Evolutionary conservation across 169 alveolate genomes (phyloP).

Genomic region (Cryptosporidium ubiquitum): DNA sequence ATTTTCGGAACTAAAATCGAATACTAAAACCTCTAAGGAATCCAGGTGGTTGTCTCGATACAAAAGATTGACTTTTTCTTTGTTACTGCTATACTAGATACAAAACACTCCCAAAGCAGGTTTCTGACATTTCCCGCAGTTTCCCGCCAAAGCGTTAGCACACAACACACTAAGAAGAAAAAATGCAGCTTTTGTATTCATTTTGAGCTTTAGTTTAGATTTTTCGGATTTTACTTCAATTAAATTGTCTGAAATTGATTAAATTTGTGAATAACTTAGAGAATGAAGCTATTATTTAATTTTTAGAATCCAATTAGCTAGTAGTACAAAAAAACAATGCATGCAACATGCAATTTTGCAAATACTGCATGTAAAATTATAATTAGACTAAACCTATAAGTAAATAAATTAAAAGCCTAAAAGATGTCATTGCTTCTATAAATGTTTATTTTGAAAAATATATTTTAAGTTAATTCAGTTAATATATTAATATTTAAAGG

Average conservation of each 20-base stretch:
- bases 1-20: not conserved
- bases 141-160: slow-evolving; percentile 23
- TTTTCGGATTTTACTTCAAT: not conserved
- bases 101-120: not conserved
- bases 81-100: not conserved
- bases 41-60: not conserved
- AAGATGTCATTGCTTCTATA: not conserved
- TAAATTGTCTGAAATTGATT: not conserved
- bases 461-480: not conserved
- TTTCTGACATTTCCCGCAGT: slow-evolving; percentile 11
- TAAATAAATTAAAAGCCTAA: not conserved
- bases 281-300: not conserved
- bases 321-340: not conserved
- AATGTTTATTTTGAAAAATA: not conserved
- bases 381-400: not conserved
- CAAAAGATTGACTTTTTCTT: not conserved
- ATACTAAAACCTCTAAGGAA: not conserved
- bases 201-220: not conserved
- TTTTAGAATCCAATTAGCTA: not conserved
- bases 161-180: slow-evolving; percentile 15
- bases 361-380: not conserved
- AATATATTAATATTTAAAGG: slow-evolving; percentile 30
- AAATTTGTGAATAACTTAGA: not conserved
- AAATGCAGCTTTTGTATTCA: not conserved
- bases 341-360: slow-evolving; percentile 9